Base-by-base conservation (phyloP, 2,329 filamentous ascomycete species). In the Cryphonectria naterciae region DNA sequence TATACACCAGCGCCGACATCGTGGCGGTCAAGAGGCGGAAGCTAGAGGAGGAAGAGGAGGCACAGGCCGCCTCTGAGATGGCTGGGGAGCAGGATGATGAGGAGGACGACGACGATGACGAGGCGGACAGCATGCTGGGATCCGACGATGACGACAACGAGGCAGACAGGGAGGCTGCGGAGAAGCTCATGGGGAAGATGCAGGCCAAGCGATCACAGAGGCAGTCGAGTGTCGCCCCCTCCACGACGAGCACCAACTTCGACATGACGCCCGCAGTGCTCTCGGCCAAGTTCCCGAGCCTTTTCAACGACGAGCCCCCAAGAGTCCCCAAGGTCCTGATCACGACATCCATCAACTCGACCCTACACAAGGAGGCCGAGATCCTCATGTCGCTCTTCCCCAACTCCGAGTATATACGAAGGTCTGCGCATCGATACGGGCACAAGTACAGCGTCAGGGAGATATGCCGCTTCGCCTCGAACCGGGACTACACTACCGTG, bases 371-470 rank as follows among this genome's bases (percentile, higher is more conserved):
- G 73, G 90, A 97, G 84, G 95, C 94, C 65, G 82, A 92, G 71
- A 86, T 94, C 56, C 87, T 98, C 72, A 93, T 91, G 72, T 87
- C 88, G 13, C 84, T 98, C 72, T 97, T 98, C 83, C 95, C 96
- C 35, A 95, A 97, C 83, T 86, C 84, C 70, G 91, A 92, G 80
- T 98, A 98, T 82, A 92, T 99, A 75, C 93, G 91, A 1, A 92
- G 96, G 71, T 94, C 93, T 10, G 89, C 91, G 15, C 94, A 98
- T 80, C 90, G 90, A 67, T 94, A 95, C 80, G 89, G 90, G 11
- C 91, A 98, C 85, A 97, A 97, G 79, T 98, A 97, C 84, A 95
- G 92, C 35, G 87, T 99, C 35, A 89, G 93, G 65, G 96, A 99
- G 80, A 98, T 99, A 75, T 89, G 92, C 77, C 89, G 90, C 74